Conservation (phyloP, 2,329 filamentous ascomycete genomes). For the Akanthomyces uredinophilus region DNA sequence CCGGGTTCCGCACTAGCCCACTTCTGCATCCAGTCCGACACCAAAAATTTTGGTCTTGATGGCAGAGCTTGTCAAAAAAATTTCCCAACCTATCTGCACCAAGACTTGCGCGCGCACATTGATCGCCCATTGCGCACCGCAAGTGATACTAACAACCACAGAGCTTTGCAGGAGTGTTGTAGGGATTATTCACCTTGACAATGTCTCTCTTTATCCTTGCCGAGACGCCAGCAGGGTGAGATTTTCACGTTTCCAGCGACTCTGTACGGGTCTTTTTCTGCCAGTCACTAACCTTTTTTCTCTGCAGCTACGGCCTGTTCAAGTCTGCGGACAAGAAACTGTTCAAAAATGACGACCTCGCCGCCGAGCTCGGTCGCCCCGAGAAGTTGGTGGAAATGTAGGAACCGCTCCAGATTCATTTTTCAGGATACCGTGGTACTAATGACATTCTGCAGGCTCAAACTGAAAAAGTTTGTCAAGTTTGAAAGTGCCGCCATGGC, state of each 20-base stretch:
- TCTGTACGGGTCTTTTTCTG: conserved; percentile 6
- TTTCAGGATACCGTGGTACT: conserved; percentile 12
- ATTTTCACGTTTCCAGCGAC: conserved; percentile 21
- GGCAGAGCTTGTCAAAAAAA: conserved; percentile 36
- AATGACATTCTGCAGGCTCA: conserved; percentile 54
- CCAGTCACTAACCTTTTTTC: conserved; percentile 26
- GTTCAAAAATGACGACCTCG: conserved; percentile 78
- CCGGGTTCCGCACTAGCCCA: conserved; percentile 14
- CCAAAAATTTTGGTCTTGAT: conserved; percentile 29
- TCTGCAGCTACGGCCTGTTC: conserved; percentile 84
- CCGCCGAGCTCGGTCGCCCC: conserved; percentile 67
- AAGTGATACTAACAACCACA: conserved; percentile 31
- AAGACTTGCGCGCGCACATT: conserved; percentile 32
- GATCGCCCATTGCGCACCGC: conserved; percentile 32
- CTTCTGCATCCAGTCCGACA: conserved; percentile 9
- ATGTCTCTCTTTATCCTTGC: conserved; percentile 92
- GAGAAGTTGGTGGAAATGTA: conserved; percentile 85
- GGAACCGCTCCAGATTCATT: conserved; percentile 34
- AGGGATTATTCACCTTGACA: conserved; percentile 33
- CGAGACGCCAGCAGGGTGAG: conserved; percentile 80
- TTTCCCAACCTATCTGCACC: conserved; percentile 31
- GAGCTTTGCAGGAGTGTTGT: conserved; percentile 26
- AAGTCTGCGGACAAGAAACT: conserved; percentile 99
- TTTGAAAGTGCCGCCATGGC: conserved; percentile 91
- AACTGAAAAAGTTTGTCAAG: conserved; percentile 95